These are phyloP conservation scores for Monosporozyma yasuniensis DNA, from an alignment of 805 yeast species.

Conservation along the genomic window DNA sequence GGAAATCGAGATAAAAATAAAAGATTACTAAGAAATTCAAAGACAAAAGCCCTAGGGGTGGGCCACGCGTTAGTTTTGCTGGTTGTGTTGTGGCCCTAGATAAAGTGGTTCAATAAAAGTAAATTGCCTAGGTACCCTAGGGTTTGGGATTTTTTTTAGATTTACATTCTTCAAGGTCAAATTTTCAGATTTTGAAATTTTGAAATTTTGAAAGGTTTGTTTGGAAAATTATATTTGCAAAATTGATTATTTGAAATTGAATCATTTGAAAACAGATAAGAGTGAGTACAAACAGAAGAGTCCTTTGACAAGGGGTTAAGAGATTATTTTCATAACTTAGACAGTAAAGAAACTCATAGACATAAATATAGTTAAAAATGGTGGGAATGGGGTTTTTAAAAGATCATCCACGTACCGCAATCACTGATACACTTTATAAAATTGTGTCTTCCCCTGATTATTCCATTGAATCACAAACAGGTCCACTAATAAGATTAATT, in stretches of 20 bases:
- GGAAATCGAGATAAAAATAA: not conserved
- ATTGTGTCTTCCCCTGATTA: slow-evolving; percentile 30
- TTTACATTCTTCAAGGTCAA: not conserved
- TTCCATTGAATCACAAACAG: slow-evolving; percentile 31
- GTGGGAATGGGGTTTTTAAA: slow-evolving; percentile 42
- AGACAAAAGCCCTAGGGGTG: not conserved
- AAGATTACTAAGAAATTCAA: not conserved
- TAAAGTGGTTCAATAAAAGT: no score
- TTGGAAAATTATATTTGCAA: no score
- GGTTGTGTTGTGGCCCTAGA: no score
- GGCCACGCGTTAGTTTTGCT: no score
- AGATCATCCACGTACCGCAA: slow-evolving; percentile 61
- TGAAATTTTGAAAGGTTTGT: no score
- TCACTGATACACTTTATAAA: slow-evolving; percentile 54
- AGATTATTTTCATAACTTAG: no score
- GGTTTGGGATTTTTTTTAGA: not conserved
- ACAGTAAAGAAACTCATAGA: no score
- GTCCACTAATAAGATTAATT: slow-evolving; percentile 29
- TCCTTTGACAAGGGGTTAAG: no score
- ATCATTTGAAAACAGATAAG: not conserved
- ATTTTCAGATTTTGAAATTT: no score
- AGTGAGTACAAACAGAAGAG: not conserved
- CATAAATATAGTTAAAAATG: no score
- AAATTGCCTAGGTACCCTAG: not conserved
- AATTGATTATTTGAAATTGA: no score